Conservation (phyloP, 805 yeast genomes). For the Candida anglica region DNA sequence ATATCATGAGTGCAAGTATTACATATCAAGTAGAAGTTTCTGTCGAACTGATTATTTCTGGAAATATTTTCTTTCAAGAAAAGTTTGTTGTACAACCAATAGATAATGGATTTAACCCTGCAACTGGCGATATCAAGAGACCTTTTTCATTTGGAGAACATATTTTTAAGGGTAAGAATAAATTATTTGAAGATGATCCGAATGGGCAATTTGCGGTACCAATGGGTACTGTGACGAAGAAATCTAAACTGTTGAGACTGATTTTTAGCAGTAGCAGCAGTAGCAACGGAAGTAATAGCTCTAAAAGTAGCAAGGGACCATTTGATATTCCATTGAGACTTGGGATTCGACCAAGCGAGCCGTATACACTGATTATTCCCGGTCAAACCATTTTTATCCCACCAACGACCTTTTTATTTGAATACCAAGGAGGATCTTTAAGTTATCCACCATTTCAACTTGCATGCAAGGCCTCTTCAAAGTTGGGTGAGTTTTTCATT, state of each 20-base stretch:
- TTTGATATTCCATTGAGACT: constrained; percentile 1
- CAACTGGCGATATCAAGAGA: background rate
- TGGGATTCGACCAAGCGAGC: constrained; percentile 1
- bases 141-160: background rate
- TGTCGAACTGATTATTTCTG: constrained; percentile 1
- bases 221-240: background rate
- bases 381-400: constrained; percentile 2
- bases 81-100: constrained; percentile 4
- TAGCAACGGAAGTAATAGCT: too few species aligned
- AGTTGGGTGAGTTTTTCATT: constrained; percentile 2
- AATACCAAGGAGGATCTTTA: background rate
- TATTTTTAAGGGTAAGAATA: background rate
- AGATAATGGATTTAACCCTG: background rate
- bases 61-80: constrained; percentile 2
- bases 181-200: background rate
- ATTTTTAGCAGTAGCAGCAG: background rate
- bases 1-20: constrained; percentile 2
- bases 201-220: background rate
- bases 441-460: background rate
- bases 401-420: constrained; percentile 1
- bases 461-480: background rate
- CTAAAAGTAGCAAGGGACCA: background rate
- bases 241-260: constrained; percentile 1
- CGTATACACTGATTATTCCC: background rate
- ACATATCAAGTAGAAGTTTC: constrained; percentile 4